Evolutionary conservation across 345 rosid species (phyloP), one percentile per base, ranked within the genome.

Genomic region (Acer saccharum): DNA sequence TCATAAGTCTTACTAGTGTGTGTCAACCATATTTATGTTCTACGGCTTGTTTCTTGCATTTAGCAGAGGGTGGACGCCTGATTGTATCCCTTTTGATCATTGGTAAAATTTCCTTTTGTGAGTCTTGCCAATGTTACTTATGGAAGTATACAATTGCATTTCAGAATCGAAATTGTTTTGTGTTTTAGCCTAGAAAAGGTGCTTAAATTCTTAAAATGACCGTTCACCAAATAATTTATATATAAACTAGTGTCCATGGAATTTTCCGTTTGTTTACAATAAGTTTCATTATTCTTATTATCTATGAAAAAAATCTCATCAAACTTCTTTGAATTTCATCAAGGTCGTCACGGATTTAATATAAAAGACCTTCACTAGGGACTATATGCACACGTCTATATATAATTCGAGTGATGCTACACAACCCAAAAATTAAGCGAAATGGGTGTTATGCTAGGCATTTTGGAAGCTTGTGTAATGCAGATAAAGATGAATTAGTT

Each of bases 381-480:
- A 46, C 3, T 46, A 46, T 46, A 46, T 43, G 10, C 39, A 35
- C 39, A 35, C 6, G 6, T 35, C 39, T 35, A 35, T 3, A 35
- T 35, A 35, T 35, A 35, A 35, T 35, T 35, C 5, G 39, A 35
- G 39, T 35, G 4, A 29, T 29, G 4, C 32, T 2, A 32, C 35
- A 35, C 6, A 35, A 4, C 39, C 39, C 39, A 35, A 35, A 35
- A 35, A 35, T 35, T 35, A 35, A 35, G 6, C 39, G 7, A 35
- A 35, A 29, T 29, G 16, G 12, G 13, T 29, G 32, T 32, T 13
- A 8, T 27, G 0, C 48, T 1, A 43, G 71, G 55, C 29, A 68
- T n/a, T 50, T 25, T 57, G 55, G 41, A 70, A 16, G 74, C 74
- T 70, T 52, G 5, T 25, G 23, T 68, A 44, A 6, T 64, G 68